These are phyloP conservation scores for Massariosphaeria phaeospora DNA, from an alignment of 495 filamentous ascomycete species.

Conservation along the genomic window DNA sequence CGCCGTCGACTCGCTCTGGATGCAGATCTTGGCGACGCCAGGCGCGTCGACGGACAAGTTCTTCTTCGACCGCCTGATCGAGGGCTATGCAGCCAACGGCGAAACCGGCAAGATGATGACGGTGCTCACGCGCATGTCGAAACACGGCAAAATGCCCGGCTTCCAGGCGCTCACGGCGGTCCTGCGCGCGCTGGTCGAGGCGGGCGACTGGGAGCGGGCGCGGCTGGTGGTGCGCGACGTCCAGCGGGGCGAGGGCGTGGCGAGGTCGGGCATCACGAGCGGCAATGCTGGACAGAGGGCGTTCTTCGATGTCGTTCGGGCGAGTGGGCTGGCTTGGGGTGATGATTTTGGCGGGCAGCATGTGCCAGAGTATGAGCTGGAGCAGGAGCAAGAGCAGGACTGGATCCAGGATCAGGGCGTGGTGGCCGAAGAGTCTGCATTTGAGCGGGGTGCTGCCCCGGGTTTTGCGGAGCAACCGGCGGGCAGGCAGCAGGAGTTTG, in stretches of 20 bases:
- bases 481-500: no score
- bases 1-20: constrained; percentile 53
- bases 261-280: constrained; percentile 15
- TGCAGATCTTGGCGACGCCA: constrained; percentile 41
- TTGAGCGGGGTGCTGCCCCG: no score
- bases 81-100: constrained; percentile 53
- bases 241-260: constrained; percentile 30
- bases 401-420: not conserved
- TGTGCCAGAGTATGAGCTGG: not conserved
- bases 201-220: constrained; percentile 41
- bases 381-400: not conserved
- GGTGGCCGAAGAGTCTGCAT: not conserved
- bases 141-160: constrained; percentile 41
- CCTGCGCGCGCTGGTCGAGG: constrained; percentile 45
- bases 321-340: not conserved
- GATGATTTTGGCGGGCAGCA: not conserved
- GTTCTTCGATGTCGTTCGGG: constrained; percentile 1
- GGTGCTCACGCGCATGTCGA: constrained; percentile 46
- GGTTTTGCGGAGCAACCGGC: no score
- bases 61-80: constrained; percentile 65
- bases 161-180: constrained; percentile 47
- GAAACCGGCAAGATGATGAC: constrained; percentile 49
- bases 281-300: not conserved
- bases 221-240: constrained; percentile 42
- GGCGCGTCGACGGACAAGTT: constrained; percentile 49